Base-by-base conservation (phyloP, 352 stramenopile genomes). In the Chrysophaeum taylorii region DNA sequence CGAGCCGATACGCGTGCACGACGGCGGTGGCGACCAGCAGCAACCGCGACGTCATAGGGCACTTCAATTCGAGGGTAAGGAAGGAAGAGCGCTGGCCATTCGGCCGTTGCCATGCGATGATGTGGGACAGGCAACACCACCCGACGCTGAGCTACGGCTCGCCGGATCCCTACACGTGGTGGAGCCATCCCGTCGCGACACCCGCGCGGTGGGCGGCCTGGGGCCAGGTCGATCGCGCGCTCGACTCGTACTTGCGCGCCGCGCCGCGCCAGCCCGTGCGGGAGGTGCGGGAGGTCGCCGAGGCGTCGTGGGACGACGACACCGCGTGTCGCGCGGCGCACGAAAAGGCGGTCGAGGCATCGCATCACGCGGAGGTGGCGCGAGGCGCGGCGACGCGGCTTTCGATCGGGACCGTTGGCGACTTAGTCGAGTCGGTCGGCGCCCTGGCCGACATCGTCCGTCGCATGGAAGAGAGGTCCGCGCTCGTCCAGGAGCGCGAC, bases 381-480 rank as follows among this genome's bases (percentile, higher is more conserved):
- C 57, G 36, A 7, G 31, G 7, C 2, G 14, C 15, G 2, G 35
- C 57, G 7, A n/a, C 31, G 33, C 31, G 57, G 2, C 12, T 66
- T 1, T 21, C 14, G n/a, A 31, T 66, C 31, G 48, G 48, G 1
- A 36, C 33, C 21, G 57, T 66, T 7, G 57, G 57, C 36, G 57
- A 66, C 7, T 45, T 66, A 7, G 57, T 45, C 9, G 18, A 27
- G 31, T 42, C 57, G 33, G 57, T 66, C 57, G 57, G 31, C 9
- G 14, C 1, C 9, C n/a, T 66, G 9, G 23, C 57, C 33, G 35
- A 41, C 57, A 45, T 36, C 5, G 57, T 66, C 31, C 57, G 36
- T 2, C 57, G 57, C 33, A 66, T 66, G 57, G 57, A 66, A n/a
- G 57, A 66, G 35, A 31, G 57, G 2, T 38, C 57, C 4, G 57